Base-by-base conservation (phyloP, 2,329 filamentous ascomycete genomes). In the Scortechinia acanthostroma region DNA sequence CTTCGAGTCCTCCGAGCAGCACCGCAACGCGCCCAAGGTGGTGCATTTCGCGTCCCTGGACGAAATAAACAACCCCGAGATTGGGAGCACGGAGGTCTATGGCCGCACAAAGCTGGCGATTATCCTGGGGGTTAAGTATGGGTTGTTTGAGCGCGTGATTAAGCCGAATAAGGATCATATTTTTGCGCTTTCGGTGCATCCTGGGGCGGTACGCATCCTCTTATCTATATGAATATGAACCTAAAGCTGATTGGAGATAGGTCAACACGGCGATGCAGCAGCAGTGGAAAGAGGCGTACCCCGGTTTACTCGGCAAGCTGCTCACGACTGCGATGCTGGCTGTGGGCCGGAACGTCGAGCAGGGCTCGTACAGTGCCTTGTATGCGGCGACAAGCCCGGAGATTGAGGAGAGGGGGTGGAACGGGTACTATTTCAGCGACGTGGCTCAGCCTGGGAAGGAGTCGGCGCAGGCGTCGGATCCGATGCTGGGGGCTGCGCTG, bases 211-310 rank as follows among this genome's bases (percentile, higher is more conserved):
- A 53, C 50, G 58, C 53, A 21, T 25, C 3, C n/a, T n/a, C n/a
- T n/a, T n/a, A n/a, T n/a, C 42, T 14, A 14, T 44, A 15, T 22
- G 15, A 5, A 19, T 23, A 30, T 42, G 35, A 20, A 43, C 2
- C 28, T 17, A 4, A n/a, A 6, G 30, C 28, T 44, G 4, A 42
- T 46, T 19, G 6, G 23, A 6, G 3, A 15, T 14, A 68, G 66
- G 66, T 69, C 19, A 69, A 65, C 4, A 69, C 67, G 0, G 57
- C 58, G 3, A 69, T 69, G 60, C 64, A 69, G 44, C 56, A 69
- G 44, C 65, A 70, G 46, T 70, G 65, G 65, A 69, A 70, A 47
- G 63, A 67, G 15, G 65, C 66, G 0, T 70, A 69, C 40, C 66
- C 66, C 0, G 65, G 65, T 0, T 50, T 71, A 0, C 57, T 60